Evolutionary conservation across 1,284 basidiomycete genomes (phyloP).

Genomic region (Volvariella surrecta): DNA sequence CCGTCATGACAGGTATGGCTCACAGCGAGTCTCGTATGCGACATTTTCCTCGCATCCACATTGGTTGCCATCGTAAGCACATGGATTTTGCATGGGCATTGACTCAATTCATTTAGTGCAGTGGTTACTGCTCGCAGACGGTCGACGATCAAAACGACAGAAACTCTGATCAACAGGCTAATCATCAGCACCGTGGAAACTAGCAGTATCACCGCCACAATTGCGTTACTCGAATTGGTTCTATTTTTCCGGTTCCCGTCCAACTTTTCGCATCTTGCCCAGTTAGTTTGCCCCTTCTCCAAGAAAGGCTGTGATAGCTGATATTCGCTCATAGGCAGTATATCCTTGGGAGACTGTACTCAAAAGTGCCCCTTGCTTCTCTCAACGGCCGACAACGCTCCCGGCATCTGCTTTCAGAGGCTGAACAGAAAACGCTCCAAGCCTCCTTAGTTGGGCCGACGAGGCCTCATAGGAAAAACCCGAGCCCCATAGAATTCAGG

Average conservation of each 20-base stretch:
- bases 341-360: slow-evolving; percentile 2
- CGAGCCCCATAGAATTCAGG: too few relatives aligned
- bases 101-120: too few relatives aligned
- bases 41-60: slow-evolving; percentile 13
- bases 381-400: slow-evolving; percentile 11
- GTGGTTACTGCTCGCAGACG: too few relatives aligned
- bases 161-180: slow-evolving; percentile 3
- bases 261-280: slow-evolving; percentile 1
- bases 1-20: slow-evolving; percentile 11
- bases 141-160: not conserved
- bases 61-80: slow-evolving; percentile 13
- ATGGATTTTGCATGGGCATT: too few relatives aligned
- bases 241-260: slow-evolving; percentile 1
- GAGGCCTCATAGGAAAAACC: too few relatives aligned
- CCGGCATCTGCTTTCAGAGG: too few relatives aligned
- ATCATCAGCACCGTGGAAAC: slow-evolving; percentile 6
- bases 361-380: slow-evolving; percentile 10
- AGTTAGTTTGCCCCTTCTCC: not conserved
- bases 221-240: slow-evolving; percentile 1
- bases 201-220: slow-evolving; percentile 1
- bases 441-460: too few relatives aligned
- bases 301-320: not conserved
- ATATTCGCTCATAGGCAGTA: not conserved
- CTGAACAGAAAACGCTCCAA: too few relatives aligned
- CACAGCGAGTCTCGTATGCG: slow-evolving; percentile 10